phyloP scores from a whole-genome alignment of 371 early-diverging fungal species.

The Blakeslea trispora region DNA sequence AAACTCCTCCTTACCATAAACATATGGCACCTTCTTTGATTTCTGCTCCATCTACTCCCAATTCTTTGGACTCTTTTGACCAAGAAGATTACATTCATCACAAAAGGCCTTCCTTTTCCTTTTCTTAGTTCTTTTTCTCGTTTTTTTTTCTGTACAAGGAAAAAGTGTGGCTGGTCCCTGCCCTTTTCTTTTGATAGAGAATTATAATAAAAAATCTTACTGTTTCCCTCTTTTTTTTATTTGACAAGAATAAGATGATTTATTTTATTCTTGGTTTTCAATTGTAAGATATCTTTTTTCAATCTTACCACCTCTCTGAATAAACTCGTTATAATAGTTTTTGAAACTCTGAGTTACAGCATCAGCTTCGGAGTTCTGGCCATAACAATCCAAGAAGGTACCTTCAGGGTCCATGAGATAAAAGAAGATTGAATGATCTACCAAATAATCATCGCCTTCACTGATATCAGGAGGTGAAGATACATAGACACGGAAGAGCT shows the following conservation, averaged over 20 bases:
- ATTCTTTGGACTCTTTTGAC: constrained; percentile 33
- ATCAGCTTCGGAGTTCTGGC: constrained; percentile 71
- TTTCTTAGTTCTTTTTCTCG: constrained; percentile 6
- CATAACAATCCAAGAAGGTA: constrained; percentile 88
- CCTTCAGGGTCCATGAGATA: constrained; percentile 95
- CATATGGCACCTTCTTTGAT: constrained; percentile 32
- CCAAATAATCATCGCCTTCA: constrained; percentile 91
- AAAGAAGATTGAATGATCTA: constrained; percentile 98
- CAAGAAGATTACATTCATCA: constrained; percentile 15
- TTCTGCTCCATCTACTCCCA: constrained; percentile 45
- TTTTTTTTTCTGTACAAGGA: too few relatives aligned
- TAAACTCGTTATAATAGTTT: constrained; percentile 53
- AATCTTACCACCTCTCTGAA: constrained; percentile 47
- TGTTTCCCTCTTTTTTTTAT: constrained; percentile 7
- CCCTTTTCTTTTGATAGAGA: too few relatives aligned
- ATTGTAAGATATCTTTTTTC: constrained; percentile 11
- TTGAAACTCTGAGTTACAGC: constrained; percentile 64
- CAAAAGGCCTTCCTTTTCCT: neutral
- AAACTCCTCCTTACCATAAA: constrained; percentile 28
- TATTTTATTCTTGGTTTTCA: constrained; percentile 5
- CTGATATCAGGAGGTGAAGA: constrained; percentile 83
- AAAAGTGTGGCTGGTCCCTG: neutral
- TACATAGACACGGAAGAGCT: constrained; percentile 93
- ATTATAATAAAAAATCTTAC: too few relatives aligned
- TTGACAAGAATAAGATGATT: constrained; percentile 4